A percentile compares a stretch with the other conserved stretches of the same genome.
Conservation (phyloP, 2,329 filamentous ascomycete species). For the Colletotrichum godetiae region DNA sequence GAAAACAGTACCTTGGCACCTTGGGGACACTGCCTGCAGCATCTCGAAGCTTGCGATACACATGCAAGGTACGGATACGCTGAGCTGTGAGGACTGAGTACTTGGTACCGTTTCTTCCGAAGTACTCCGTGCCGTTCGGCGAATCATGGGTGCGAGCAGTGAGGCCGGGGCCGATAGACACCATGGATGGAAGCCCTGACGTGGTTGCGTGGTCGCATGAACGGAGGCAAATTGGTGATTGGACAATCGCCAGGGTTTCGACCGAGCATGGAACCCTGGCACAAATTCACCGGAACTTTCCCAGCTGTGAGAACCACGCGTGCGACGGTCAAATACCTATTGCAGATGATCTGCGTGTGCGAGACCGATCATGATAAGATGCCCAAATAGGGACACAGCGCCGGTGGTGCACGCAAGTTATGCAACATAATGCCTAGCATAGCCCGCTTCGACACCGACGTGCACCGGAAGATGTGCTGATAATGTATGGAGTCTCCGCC, state of each 20-base stretch:
- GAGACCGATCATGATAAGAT: slow-evolving; percentile 33
- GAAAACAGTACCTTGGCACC: not conserved
- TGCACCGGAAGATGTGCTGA: slow-evolving; percentile 29
- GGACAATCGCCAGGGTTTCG: slow-evolving; percentile 20
- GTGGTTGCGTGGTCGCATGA: slow-evolving; percentile 30
- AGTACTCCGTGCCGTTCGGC: slow-evolving; percentile 21
- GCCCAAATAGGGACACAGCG: slow-evolving; percentile 32
- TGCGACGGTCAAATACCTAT: slow-evolving; percentile 7
- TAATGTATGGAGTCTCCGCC: slow-evolving; percentile 15
- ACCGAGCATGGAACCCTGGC: slow-evolving; percentile 17
- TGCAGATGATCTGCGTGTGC: slow-evolving; percentile 24
- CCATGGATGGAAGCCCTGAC: slow-evolving; percentile 15
- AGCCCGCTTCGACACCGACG: slow-evolving; percentile 28
- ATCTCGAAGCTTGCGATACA: slow-evolving; percentile 16
- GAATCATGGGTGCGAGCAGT: not conserved
- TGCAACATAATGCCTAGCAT: slow-evolving; percentile 34
- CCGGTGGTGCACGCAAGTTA: slow-evolving; percentile 31
- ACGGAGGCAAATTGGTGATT: slow-evolving; percentile 35
- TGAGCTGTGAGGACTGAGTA: not conserved
- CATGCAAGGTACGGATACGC: slow-evolving; percentile 34
- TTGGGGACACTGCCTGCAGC: not conserved
- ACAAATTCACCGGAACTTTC: slow-evolving; percentile 15
- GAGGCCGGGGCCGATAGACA: not conserved
- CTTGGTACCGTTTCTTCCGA: slow-evolving; percentile 12
- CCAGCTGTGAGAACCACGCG: slow-evolving; percentile 22